Evolutionary conservation across 2,329 filamentous ascomycete genomes (phyloP).

Genomic region (Fusarium nisikadoi): DNA sequence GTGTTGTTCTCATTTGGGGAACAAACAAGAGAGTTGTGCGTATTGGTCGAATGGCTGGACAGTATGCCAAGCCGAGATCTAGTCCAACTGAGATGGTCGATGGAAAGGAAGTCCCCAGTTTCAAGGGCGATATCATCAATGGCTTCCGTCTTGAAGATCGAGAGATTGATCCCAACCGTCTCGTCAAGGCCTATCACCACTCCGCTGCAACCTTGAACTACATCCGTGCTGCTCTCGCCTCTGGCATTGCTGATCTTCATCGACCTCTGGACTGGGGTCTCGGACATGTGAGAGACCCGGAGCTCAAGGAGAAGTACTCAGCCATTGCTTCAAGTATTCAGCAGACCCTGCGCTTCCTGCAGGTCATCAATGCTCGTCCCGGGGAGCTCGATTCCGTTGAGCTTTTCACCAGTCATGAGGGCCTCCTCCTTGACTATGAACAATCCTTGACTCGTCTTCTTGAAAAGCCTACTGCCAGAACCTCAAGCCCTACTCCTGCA

Average conservation of each 20-base stretch:
- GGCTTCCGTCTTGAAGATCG: slow-evolving; percentile 82
- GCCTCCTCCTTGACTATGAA: slow-evolving; percentile 93
- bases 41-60: slow-evolving; percentile 95
- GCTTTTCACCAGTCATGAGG: slow-evolving; percentile 95
- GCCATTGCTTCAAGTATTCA: slow-evolving; percentile 86
- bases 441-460: slow-evolving; percentile 83
- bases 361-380: slow-evolving; percentile 87
- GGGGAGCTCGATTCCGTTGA: slow-evolving; percentile 91
- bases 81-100: slow-evolving; percentile 86
- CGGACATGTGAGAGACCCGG: slow-evolving; percentile 87
- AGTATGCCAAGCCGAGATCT: slow-evolving; percentile 95
- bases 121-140: slow-evolving; percentile 95
- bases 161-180: slow-evolving; percentile 81
- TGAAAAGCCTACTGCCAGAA: slow-evolving; percentile 65
- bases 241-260: slow-evolving; percentile 93
- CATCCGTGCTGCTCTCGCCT: slow-evolving; percentile 82
- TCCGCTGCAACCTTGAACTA: slow-evolving; percentile 96
- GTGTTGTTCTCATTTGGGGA: slow-evolving; percentile 92
- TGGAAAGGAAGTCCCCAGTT: slow-evolving; percentile 85
- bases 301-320: slow-evolving; percentile 86
- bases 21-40: slow-evolving; percentile 83
- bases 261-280: slow-evolving; percentile 94
- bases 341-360: slow-evolving; percentile 93
- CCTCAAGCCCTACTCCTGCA: slow-evolving; percentile 56
- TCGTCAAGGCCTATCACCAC: slow-evolving; percentile 94